These are phyloP conservation scores for Beauveria brongniartii DNA, from an alignment of 2,329 filamentous ascomycete species.

Conservation along the genomic window DNA sequence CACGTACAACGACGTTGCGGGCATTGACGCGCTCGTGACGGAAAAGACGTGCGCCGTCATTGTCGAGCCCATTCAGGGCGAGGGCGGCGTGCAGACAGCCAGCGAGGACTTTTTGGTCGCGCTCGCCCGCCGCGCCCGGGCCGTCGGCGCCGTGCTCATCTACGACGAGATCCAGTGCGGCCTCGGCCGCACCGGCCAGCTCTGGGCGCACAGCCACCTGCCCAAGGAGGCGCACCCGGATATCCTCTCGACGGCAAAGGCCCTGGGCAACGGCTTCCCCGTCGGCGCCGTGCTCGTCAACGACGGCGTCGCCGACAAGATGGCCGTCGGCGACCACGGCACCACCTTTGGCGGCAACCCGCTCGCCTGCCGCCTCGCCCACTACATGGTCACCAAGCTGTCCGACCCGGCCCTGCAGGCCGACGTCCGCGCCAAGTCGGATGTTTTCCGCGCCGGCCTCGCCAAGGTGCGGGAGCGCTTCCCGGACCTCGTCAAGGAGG, in stretches of 20 bases:
- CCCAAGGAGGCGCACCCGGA: conserved; percentile 82
- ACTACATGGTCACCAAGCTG: conserved; percentile 75
- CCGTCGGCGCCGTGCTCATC: conserved; percentile 81
- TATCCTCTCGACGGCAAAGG: conserved; percentile 89
- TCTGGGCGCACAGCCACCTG: conserved; percentile 81
- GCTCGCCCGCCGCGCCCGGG: conserved; percentile 74
- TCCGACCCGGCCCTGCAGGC: conserved; percentile 62
- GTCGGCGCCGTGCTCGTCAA: conserved; percentile 62
- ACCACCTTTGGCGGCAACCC: conserved; percentile 94
- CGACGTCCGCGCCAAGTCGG: conserved; percentile 58
- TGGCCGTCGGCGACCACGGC: conserved; percentile 68
- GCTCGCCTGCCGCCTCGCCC: conserved; percentile 72
- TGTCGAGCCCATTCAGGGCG: conserved; percentile 93
- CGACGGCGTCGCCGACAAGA: conserved; percentile 31
- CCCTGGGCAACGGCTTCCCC: conserved; percentile 91
- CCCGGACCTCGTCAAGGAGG: conserved; percentile 67
- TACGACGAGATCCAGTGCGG: conserved; percentile 98
- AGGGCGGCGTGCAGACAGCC: conserved; percentile 84
- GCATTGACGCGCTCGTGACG: conserved; percentile 66
- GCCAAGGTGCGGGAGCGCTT: conserved; percentile 37
- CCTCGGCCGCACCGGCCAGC: conserved; percentile 71
- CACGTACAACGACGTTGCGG: conserved; percentile 71
- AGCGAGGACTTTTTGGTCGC: conserved; percentile 75
- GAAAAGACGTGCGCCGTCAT: conserved; percentile 89
- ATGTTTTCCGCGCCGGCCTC: conserved; percentile 41